Percentiles rank a stretch among this genome's conserved stretches.
Evolutionary conservation across 2,329 filamentous ascomycete genomes (phyloP).

Genomic region (Aspergillus proliferans): DNA sequence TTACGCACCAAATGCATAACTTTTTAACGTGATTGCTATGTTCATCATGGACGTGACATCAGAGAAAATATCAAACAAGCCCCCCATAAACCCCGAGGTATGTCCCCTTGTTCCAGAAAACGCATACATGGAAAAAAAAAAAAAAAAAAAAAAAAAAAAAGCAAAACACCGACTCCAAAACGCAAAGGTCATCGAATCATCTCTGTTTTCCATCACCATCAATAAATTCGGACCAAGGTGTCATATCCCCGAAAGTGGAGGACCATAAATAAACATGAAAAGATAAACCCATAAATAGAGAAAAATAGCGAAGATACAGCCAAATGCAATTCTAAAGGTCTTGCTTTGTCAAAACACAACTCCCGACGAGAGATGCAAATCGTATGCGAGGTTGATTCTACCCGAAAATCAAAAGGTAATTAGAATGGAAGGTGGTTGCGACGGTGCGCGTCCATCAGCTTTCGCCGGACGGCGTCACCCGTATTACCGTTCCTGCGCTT

Average conservation of each 20-base stretch:
- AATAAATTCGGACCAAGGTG: neutral
- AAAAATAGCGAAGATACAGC: too few relatives aligned
- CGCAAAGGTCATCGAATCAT: neutral
- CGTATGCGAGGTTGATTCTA: neutral
- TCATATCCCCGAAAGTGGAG: constrained; percentile 7
- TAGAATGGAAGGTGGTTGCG: constrained; percentile 34
- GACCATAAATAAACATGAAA: neutral
- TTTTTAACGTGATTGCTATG: neutral
- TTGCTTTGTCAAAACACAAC: neutral
- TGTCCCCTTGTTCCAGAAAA: neutral
- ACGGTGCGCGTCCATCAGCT: constrained; percentile 39
- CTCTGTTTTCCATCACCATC: neutral
- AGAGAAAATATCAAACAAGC: constrained; percentile 20
- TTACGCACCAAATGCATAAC: neutral
- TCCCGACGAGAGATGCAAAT: neutral
- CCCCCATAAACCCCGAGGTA: neutral
- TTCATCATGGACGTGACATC: constrained; percentile 20
- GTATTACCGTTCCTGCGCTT: constrained; percentile 35
- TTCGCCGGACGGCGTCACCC: constrained; percentile 39
- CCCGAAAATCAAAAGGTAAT: constrained; percentile 2
- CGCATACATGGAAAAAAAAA: neutral
- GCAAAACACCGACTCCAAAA: constrained; percentile 1
- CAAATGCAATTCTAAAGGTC: neutral
- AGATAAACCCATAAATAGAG: too few relatives aligned
- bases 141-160: neutral